Conservation (phyloP, 2,329 filamentous ascomycete species). For the Ceratocystis lukuohia region DNA sequence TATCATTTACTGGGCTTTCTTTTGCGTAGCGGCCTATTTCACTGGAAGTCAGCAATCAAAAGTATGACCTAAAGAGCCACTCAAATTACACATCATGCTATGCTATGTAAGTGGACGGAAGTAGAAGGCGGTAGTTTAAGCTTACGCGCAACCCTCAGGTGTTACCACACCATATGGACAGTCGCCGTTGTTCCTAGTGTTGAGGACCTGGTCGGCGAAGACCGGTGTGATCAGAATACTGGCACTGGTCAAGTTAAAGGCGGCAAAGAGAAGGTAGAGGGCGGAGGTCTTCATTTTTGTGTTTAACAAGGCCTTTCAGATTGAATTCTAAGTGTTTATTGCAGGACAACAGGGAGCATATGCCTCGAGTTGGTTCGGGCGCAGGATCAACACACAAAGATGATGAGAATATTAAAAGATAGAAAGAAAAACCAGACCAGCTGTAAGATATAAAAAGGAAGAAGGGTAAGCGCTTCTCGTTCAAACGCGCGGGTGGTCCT, state of each 20-base stretch:
- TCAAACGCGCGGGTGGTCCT: background rate
- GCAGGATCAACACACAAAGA: conserved; percentile 12
- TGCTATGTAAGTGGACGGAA: background rate
- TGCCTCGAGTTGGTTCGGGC: background rate
- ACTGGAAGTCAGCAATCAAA: background rate
- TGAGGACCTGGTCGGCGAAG: conserved; percentile 37
- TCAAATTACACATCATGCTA: background rate
- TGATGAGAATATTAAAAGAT: background rate
- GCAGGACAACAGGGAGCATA: too few relatives aligned
- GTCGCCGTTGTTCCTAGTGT: conserved; percentile 32
- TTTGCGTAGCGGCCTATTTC: background rate
- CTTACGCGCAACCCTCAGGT: conserved; percentile 44
- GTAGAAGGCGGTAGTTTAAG: conserved; percentile 17
- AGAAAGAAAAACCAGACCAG: conserved; percentile 10
- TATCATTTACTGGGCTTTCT: background rate
- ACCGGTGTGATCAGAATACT: conserved; percentile 45
- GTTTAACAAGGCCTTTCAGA: background rate
- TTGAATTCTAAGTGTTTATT: too few relatives aligned
- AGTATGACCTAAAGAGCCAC: background rate
- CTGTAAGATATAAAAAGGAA: conserved; percentile 1
- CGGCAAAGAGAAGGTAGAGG: conserved; percentile 30
- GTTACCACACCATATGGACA: conserved; percentile 45
- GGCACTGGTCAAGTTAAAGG: conserved; percentile 36
- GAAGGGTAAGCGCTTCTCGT: background rate
- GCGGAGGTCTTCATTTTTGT: conserved; percentile 30